Evolutionary conservation across 345 rosid species (phyloP).

Genomic region (Anastatica hierochuntica): DNA sequence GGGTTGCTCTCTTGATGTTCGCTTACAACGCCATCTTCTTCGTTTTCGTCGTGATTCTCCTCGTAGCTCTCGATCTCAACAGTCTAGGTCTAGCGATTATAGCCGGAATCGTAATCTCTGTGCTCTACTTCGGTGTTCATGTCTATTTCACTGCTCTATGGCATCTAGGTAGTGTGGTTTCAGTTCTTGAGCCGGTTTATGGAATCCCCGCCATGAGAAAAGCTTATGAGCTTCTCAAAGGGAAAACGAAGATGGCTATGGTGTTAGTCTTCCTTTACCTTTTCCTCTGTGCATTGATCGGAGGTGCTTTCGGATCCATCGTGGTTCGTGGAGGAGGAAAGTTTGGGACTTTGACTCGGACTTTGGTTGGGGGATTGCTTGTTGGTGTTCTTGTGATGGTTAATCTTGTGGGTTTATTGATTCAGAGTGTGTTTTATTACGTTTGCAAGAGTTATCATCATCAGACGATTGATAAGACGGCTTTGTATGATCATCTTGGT

Average conservation of each 20-base stretch:
- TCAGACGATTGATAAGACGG: conserved; percentile 74
- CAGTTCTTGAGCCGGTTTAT: conserved; percentile 83
- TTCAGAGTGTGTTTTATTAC: conserved; percentile 91
- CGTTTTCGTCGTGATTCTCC: conserved; percentile 37
- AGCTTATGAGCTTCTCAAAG: conserved; percentile 75
- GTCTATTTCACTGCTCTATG: conserved; percentile 90
- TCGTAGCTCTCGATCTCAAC: conserved; percentile 48
- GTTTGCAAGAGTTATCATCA: conserved; percentile 94
- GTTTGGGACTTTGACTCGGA: conserved; percentile 47
- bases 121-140: conserved; percentile 64
- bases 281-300: conserved; percentile 39
- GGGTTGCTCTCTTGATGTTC: conserved; percentile 69
- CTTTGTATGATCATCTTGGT: conserved; percentile 85
- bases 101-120: conserved; percentile 33
- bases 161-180: conserved; percentile 94
- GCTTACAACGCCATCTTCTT: conserved; percentile 54
- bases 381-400: conserved; percentile 87
- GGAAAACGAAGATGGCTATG: conserved; percentile 53
- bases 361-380: conserved; percentile 71
- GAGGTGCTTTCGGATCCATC: conserved; percentile 33
- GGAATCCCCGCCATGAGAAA: conserved; percentile 84
- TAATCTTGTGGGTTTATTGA: conserved; percentile 76
- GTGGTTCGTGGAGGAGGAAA: conserved; percentile 86
- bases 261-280: conserved; percentile 61
- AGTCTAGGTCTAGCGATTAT: conserved; percentile 34